A percentile compares a stretch with the other conserved stretches of the same genome.
Evolutionary conservation across 345 rosid species (phyloP).

Genomic region (Salix dunnii): DNA sequence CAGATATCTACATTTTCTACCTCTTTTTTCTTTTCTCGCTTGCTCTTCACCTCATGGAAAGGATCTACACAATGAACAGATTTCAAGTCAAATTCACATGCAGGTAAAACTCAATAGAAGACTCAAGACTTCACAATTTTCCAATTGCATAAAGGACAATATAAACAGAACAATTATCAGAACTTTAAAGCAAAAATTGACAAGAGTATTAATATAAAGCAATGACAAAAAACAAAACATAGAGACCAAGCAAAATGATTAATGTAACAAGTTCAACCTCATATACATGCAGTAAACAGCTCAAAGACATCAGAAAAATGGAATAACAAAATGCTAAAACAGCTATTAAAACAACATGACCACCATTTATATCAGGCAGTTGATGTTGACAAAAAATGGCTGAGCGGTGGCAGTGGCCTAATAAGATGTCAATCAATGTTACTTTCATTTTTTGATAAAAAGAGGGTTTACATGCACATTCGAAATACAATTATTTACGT

Average conservation of each 20-base stretch:
- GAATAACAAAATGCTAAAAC: background rate
- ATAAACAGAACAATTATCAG: background rate
- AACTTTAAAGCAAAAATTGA: background rate
- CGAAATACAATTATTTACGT: background rate
- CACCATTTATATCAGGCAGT: background rate
- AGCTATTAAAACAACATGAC: background rate
- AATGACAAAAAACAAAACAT: background rate
- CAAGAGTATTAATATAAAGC: background rate
- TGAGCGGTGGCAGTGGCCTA: background rate
- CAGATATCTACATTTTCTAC: conserved; percentile 25
- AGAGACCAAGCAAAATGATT: background rate
- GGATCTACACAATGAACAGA: conserved; percentile 56
- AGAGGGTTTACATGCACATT: background rate
- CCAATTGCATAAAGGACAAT: background rate
- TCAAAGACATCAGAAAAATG: background rate
- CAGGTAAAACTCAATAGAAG: background rate
- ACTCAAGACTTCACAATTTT: background rate
- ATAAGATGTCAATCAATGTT: background rate
- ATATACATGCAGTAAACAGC: background rate
- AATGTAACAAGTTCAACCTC: background rate
- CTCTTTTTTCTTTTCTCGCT: conserved; percentile 92
- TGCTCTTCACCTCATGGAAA: conserved; percentile 96
- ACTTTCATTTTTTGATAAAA: background rate
- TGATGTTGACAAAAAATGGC: background rate
- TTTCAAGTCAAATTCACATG: conserved; percentile 11